phyloP scores from a whole-genome alignment of 306 rosid genomes.

The Castanea crenata region DNA sequence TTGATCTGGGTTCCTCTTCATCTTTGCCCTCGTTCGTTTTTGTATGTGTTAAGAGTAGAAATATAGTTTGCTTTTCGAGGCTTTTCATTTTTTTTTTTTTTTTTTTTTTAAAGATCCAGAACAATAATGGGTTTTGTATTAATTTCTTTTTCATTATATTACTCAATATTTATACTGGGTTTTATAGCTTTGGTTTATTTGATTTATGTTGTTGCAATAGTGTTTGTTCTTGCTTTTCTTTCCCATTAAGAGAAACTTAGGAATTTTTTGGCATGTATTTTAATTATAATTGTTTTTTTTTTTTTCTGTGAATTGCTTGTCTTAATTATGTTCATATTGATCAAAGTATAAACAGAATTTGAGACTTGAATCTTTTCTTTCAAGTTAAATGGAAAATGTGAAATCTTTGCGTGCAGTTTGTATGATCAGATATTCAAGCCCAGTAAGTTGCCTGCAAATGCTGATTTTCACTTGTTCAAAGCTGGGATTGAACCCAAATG shows the following conservation, averaged over 20 bases:
- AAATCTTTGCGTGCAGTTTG: conserved; percentile 41
- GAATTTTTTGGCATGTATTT: background rate
- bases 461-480: conserved; percentile 84
- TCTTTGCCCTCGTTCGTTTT: background rate
- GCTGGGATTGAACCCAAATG: conserved; percentile 92
- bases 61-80: too few relatives aligned
- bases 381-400: background rate
- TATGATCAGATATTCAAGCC: conserved; percentile 89
- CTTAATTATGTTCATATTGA: background rate
- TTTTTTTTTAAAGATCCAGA: background rate
- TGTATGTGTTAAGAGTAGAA: background rate
- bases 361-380: background rate
- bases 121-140: background rate
- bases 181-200: too few relatives aligned
- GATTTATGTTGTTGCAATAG: background rate
- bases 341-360: background rate
- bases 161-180: too few relatives aligned
- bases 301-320: background rate
- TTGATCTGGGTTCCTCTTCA: background rate
- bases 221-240: background rate
- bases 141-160: too few relatives aligned
- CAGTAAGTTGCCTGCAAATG: conserved; percentile 60
- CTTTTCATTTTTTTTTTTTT: too few relatives aligned
- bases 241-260: background rate
- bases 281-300: background rate